Evolutionary conservation across 2,329 filamentous ascomycete species (phyloP).

Genomic region (Chrysoporthe puriensis): DNA sequence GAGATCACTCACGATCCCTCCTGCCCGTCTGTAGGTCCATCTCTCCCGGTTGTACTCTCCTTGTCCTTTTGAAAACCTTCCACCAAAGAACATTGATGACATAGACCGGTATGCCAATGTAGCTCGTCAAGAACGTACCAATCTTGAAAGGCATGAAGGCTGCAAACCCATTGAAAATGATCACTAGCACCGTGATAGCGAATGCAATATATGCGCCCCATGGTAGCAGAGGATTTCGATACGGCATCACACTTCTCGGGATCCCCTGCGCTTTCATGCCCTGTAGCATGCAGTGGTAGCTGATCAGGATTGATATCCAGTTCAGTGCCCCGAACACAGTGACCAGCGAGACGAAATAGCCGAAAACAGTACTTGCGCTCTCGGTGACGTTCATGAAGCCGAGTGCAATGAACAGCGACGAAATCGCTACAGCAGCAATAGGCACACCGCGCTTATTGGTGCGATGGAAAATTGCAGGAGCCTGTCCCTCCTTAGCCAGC

Average conservation of each 20-base stretch:
- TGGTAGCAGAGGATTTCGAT: constrained; percentile 43
- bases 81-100: constrained; percentile 66
- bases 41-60: constrained; percentile 53
- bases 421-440: constrained; percentile 42
- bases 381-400: constrained; percentile 40
- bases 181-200: constrained; percentile 45
- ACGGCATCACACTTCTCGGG: constrained; percentile 40
- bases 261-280: constrained; percentile 45
- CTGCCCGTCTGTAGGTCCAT: constrained; percentile 50
- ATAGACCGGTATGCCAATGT: constrained; percentile 43
- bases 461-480: constrained; percentile 40
- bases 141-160: constrained; percentile 52
- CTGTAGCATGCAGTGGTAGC: constrained; percentile 44
- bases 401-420: constrained; percentile 42
- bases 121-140: constrained; percentile 65
- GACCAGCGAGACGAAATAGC: constrained; percentile 47
- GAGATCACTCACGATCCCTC: not conserved
- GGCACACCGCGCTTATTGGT: constrained; percentile 46
- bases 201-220: constrained; percentile 44
- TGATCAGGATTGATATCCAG: constrained; percentile 46
- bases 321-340: constrained; percentile 49
- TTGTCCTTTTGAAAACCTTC: constrained; percentile 64
- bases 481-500: constrained; percentile 45
- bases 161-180: constrained; percentile 61
- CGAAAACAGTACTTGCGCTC: constrained; percentile 38